Percentiles rank a stretch among this genome's conserved stretches.
phyloP scores from a whole-genome alignment of 176 grass and related monocot species.

The Chrysopogon serrulatus region DNA sequence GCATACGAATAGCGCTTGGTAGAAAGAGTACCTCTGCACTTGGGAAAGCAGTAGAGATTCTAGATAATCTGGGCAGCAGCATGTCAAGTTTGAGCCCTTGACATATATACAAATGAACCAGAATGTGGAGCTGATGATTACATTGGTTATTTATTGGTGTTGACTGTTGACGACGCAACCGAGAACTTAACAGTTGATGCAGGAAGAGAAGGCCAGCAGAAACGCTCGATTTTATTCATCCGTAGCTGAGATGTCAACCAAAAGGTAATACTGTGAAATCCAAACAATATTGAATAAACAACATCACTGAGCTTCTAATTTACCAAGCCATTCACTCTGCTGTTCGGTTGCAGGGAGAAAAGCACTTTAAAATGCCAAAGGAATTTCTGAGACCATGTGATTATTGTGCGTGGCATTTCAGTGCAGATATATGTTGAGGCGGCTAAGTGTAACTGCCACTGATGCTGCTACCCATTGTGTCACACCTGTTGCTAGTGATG shows the following conservation, averaged over 20 bases:
- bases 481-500: too few species aligned
- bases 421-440: background rate
- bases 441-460: background rate
- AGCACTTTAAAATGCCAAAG: background rate
- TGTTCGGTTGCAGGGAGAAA: constrained; percentile 5
- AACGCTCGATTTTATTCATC: constrained; percentile 47
- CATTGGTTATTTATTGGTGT: too few species aligned
- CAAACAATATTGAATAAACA: background rate
- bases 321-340: background rate
- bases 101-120: too few species aligned
- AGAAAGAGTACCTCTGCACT: constrained; percentile 74
- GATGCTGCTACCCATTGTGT: background rate
- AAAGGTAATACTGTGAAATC: constrained; percentile 28
- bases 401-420: background rate
- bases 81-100: constrained; percentile 76
- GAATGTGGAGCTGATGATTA: too few species aligned
- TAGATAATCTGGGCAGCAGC: constrained; percentile 78
- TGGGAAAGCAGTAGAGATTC: constrained; percentile 73
- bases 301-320: background rate
- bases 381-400: background rate
- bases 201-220: constrained; percentile 47
- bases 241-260: constrained; percentile 31
- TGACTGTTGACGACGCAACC: too few species aligned
- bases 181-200: too few species aligned
- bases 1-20: constrained; percentile 40